Base-by-base conservation (phyloP, 306 rosid genomes). In the Dalbergia cultrata region DNA sequence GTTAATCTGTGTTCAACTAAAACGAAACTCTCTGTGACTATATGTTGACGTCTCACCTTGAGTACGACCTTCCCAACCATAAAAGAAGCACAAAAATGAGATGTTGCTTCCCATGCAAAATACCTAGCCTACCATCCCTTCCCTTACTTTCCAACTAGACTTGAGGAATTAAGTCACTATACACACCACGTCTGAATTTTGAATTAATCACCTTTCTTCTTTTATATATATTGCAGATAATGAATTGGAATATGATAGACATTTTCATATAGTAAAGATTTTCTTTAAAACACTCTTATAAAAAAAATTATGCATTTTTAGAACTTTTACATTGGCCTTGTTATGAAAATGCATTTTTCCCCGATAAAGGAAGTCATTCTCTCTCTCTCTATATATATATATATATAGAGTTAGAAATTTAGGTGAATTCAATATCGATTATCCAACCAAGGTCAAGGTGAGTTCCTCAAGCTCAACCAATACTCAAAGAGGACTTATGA, bases 41-140 rank as follows among this genome's bases (percentile, higher is more conserved):
- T 64, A 85, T 85, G 75, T 85, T 85, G 88, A 85, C 88, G 45
- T 85, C 71, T 77, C 85, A 85, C 77, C 88, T 70, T 26, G 69
- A 81, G 80, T 71, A 85, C 77, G 83, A 85, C 88, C 80, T 76
- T 81, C 77, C 76, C 85, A 85, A 85, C 85, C 82, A 85, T 85
- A 85, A 81, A 81, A 80, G 82, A 72, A 70, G 16, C 75, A 80
- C 85, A 82, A 75, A 81, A 72, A 67, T 85, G 61, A 66, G 81
- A 66, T 72, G 85, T 85, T 85, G 85, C 88, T 85, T 85, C 88
- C 85, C 88, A 77, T 85, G 88, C 88, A 85, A 85, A 85, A 81
- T 85, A 85, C 39, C 74, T 74, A 58, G 31, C 44, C 76, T 67
- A 78, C 83, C 54, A 72, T 26, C 67, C 75, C 14, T 54, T 71